A percentile compares a stretch with the other conserved stretches of the same genome.
Conservation (phyloP, 202 grass and related monocot species). For the Schoenoplectus tabernaemontani region DNA sequence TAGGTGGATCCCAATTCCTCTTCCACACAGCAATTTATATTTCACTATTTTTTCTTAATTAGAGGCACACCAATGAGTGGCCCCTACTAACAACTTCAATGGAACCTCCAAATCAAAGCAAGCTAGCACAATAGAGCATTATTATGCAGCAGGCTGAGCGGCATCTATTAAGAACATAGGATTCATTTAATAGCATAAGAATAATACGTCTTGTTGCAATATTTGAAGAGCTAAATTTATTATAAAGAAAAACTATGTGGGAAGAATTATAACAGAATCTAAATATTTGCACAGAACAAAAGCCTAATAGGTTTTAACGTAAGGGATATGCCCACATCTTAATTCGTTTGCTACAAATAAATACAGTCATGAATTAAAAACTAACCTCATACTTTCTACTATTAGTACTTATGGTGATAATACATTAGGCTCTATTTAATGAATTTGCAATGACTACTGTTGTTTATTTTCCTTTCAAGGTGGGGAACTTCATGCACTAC, state of each 20-base stretch:
- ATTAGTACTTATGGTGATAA: not conserved
- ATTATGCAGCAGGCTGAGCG: not conserved
- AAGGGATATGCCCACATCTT: not conserved
- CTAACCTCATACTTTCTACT: not conserved
- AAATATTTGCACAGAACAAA: no score
- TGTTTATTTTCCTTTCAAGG: conserved; percentile 29
- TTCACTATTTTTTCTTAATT: not conserved
- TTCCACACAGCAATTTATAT: not conserved
- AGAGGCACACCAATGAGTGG: not conserved
- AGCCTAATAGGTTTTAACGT: not conserved
- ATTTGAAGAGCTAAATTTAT: not conserved
- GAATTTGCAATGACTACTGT: not conserved
- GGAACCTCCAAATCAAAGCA: not conserved
- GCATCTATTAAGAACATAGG: not conserved
- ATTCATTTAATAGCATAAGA: not conserved
- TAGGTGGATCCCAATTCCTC: not conserved
- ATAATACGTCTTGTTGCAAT: not conserved
- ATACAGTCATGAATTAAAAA: not conserved
- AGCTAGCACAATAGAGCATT: not conserved
- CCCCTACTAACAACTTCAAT: not conserved
- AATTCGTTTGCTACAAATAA: not conserved
- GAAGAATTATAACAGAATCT: no score
- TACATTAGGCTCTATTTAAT: not conserved
- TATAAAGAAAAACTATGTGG: not conserved
- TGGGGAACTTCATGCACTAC: conserved; percentile 99